These are phyloP conservation scores for Diutina scorzettiae DNA, from an alignment of 1,139 yeast species.

Conservation along the genomic window DNA sequence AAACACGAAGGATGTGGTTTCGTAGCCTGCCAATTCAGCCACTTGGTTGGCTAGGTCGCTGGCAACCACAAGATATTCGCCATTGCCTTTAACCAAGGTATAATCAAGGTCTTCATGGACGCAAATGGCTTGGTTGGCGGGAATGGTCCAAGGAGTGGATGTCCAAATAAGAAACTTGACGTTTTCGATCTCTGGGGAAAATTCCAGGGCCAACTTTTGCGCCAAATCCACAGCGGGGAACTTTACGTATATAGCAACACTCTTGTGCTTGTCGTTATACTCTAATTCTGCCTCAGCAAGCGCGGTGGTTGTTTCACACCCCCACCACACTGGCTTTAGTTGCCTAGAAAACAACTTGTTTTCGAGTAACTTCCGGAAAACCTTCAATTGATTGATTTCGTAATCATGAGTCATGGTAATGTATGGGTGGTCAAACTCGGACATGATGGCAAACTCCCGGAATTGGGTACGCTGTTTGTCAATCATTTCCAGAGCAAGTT, in stretches of 20 bases:
- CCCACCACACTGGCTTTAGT: conserved; percentile 95
- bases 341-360: conserved; percentile 69
- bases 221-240: conserved; percentile 36
- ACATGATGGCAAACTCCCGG: conserved; percentile 62
- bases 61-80: conserved; percentile 40
- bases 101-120: conserved; percentile 50
- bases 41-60: conserved; percentile 25
- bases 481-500: conserved; percentile 58
- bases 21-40: conserved; percentile 10
- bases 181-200: neutral
- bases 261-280: conserved; percentile 60
- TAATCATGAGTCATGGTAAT: conserved; percentile 59
- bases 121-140: conserved; percentile 78
- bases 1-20: too few relatives aligned
- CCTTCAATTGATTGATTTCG: conserved; percentile 61
- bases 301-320: conserved; percentile 88
- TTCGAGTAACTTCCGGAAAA: conserved; percentile 55
- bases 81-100: conserved; percentile 26
- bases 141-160: conserved; percentile 96
- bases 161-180: conserved; percentile 67
- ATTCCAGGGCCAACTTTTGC: neutral
- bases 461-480: conserved; percentile 54
- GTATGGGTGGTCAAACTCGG: conserved; percentile 68
- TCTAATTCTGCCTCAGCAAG: conserved; percentile 94
- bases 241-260: conserved; percentile 60